Base-by-base conservation (phyloP, 768 basidiomycete species). In the Phylloporus arenicola region DNA sequence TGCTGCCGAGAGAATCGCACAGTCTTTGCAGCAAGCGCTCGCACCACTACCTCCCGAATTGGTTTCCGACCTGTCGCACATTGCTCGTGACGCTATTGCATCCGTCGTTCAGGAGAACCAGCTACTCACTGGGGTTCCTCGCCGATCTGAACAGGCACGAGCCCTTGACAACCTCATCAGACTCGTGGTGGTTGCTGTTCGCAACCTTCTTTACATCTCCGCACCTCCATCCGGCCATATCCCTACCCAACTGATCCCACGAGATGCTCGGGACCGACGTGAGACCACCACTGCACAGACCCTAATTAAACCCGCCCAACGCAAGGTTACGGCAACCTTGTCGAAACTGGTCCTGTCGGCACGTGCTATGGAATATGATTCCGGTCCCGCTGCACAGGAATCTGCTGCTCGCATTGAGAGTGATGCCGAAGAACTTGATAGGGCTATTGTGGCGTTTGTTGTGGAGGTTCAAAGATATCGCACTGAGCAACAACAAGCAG, bases 331-430 rank as follows among this genome's bases (percentile, higher is more conserved):
- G 2, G 88, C 91, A 8, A 92, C 91, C 0, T 73, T 95, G 9
- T 93, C 90, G 17, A 86, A 93, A 64, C 75, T 97, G 25, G 88
- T 95, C 27, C 79, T 96, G 3, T 90, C 88, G 8, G 84, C 90
- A n/a, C 85, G 95, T 43, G 92, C 93, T 0, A 84, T 90, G 70
- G 82, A 87, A 59, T 89, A 88, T 53, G 85, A 90, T 59, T 84
- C 86, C 0, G 83, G 82, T 14, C 76, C 79, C 2, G 73, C 80
- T 20, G 66, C 81, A 4, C 66, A 75, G 11, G 83, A 87, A 53
- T 86, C 84, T 13, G 73, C 82, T 1, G 78, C 74, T 55, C 81
- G 88, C 34, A 86, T 89, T 53, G 83, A 86, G 59, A 76, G 80
- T 6, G 88, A 89, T 60, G 86, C 86, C 1, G 78, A 82, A 45